Base-by-base conservation (phyloP, 805 yeast species). In the Wickerhamiella bombiphila region DNA sequence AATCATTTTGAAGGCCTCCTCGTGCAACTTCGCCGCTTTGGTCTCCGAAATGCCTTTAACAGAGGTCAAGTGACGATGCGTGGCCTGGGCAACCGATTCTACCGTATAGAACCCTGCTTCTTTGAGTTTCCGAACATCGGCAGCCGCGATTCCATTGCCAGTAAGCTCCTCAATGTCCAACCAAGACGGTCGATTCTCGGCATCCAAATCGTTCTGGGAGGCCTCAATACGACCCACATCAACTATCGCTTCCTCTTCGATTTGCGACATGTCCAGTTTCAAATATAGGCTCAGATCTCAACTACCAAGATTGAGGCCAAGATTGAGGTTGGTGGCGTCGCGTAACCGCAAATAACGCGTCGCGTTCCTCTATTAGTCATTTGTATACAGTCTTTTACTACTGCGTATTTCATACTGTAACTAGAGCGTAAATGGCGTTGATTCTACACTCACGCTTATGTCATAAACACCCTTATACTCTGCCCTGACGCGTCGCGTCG, bases 41-140 rank as follows among this genome's bases (percentile, higher is more conserved):
- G 88, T 88, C 54, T 91, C 98, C 8, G 94, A 80, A 25, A 91
- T 85, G 32, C 98, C 98, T 56, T 82, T 85, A 29, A 91, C 80
- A 5, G 69, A 68, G 31, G 81, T 60, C 31, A 88, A 64, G 4
- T 71, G 74, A 49, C 88, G 77, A 53, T 80, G 79, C 15, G 96
- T 93, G 4, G 95, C 82, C 52, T 83, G 85, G 2, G 98, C 97
- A 42, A 88, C 75, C 16, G 93, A 72, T 55, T 86, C 96, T 5
- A 80, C 93, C 0, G 98, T 91, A 54, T 80, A 80, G 51, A 69
- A 74, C 0, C 96, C 96, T 19, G 77, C 79, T 34, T 80, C 88
- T 44, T 74, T 69, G 37, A 91, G 67, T 55, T 83, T 88, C 44
- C 70, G 73, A 47, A 88, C 66, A 56, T 91, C 98, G 22, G 73